Evolutionary conservation across 1,284 basidiomycete species (phyloP).

Genomic region (Pseudozyma hubeiensis): DNA sequence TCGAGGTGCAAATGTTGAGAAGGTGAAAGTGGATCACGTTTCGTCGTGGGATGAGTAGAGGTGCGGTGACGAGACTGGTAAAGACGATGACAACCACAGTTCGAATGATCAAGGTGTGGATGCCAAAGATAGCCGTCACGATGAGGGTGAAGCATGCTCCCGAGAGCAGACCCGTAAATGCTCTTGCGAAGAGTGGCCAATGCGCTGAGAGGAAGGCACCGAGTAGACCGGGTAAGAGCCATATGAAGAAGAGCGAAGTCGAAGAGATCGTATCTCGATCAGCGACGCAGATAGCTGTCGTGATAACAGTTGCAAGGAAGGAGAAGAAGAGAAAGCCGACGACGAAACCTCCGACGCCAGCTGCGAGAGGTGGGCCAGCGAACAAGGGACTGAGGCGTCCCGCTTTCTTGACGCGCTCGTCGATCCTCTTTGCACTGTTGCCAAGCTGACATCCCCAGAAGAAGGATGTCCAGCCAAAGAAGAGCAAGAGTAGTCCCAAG

Average conservation of each 20-base stretch:
- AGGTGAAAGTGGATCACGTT: conserved; percentile 48
- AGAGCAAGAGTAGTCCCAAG: conserved; percentile 50
- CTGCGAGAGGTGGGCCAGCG: conserved; percentile 40
- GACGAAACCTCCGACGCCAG: conserved; percentile 53
- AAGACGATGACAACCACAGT: conserved; percentile 49
- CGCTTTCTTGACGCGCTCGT: conserved; percentile 15
- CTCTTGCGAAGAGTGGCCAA: conserved; percentile 37
- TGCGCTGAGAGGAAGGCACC: conserved; percentile 51
- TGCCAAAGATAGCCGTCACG: conserved; percentile 60
- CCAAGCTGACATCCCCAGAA: conserved; percentile 50
- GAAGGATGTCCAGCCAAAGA: conserved; percentile 61
- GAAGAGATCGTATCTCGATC: conserved; percentile 28
- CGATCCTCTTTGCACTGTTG: conserved; percentile 16
- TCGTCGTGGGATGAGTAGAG: conserved; percentile 43
- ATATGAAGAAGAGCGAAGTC: conserved; percentile 47
- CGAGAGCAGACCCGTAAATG: conserved; percentile 45
- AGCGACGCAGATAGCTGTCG: conserved; percentile 39
- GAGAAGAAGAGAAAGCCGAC: conserved; percentile 58
- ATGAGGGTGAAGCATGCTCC: conserved; percentile 50
- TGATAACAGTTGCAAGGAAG: conserved; percentile 46
- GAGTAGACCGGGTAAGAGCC: conserved; percentile 55
- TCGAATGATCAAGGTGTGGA: conserved; percentile 58
- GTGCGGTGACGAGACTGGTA: conserved; percentile 49
- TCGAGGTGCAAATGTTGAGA: conserved; percentile 57
- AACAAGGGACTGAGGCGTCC: conserved; percentile 8